phyloP scores from a whole-genome alignment of 495 filamentous ascomycete species.

The Trichoderma virens region DNA sequence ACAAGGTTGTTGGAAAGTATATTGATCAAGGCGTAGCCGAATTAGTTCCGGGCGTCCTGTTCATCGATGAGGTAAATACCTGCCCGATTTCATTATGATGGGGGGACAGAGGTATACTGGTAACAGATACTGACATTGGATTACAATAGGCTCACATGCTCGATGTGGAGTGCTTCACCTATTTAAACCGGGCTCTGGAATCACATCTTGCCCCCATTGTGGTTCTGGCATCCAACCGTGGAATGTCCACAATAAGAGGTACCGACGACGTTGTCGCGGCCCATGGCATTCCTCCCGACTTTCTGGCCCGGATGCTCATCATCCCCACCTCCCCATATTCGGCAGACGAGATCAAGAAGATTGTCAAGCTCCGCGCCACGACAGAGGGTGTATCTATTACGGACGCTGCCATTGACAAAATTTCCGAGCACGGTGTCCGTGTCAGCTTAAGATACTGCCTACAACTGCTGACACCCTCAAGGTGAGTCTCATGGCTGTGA shows the following conservation, averaged over 20 bases:
- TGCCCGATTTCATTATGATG: background rate
- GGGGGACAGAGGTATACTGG: background rate
- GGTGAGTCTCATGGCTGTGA: conserved; percentile 27
- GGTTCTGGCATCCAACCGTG: conserved; percentile 93
- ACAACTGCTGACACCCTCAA: conserved; percentile 83
- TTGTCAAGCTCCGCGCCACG: conserved; percentile 72
- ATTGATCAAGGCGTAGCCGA: conserved; percentile 98
- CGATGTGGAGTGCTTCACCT: conserved; percentile 97
- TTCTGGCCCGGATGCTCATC: conserved; percentile 87
- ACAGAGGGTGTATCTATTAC: conserved; percentile 75
- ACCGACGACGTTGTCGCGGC: conserved; percentile 76
- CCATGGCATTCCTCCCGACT: conserved; percentile 88
- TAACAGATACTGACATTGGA: conserved; percentile 15
- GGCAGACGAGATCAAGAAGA: conserved; percentile 78
- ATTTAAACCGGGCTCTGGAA: conserved; percentile 94
- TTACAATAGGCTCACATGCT: conserved; percentile 83
- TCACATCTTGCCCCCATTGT: conserved; percentile 90
- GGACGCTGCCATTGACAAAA: conserved; percentile 74
- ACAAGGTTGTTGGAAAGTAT: conserved; percentile 97
- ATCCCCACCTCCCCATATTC: conserved; percentile 85
- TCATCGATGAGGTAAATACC: conserved; percentile 85
- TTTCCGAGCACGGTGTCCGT: conserved; percentile 74
- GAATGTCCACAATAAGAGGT: conserved; percentile 80
- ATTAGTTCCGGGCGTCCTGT: conserved; percentile 91
- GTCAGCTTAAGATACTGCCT: conserved; percentile 88